Evolutionary conservation across 1,284 basidiomycete genomes (phyloP).

Genomic region (Irpex rosettiformis): DNA sequence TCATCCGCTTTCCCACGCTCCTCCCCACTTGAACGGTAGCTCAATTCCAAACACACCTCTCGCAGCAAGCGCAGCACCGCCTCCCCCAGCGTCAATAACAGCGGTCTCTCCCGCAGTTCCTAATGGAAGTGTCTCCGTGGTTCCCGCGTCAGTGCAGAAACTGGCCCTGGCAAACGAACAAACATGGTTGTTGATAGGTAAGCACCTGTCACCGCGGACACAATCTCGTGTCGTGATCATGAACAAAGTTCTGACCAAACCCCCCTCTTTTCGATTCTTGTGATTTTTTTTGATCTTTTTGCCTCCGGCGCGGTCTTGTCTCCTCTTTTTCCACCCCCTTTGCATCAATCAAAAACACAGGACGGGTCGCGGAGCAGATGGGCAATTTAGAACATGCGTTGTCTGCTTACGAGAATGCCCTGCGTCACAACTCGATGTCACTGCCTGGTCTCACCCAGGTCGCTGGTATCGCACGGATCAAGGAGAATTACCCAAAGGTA

Average conservation of each 20-base stretch:
- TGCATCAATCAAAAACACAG: constrained; percentile 38
- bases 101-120: constrained; percentile 50
- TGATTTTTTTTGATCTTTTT: background rate
- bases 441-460: constrained; percentile 87
- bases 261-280: no score
- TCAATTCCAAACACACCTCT: constrained; percentile 40
- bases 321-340: background rate
- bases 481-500: constrained; percentile 83
- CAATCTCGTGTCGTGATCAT: background rate
- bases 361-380: constrained; percentile 89
- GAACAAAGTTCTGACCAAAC: background rate
- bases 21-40: constrained; percentile 50
- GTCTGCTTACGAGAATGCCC: constrained; percentile 86
- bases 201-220: constrained; percentile 18
- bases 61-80: constrained; percentile 37
- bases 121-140: constrained; percentile 40
- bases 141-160: constrained; percentile 59
- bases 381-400: constrained; percentile 86
- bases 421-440: constrained; percentile 89
- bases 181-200: constrained; percentile 90
- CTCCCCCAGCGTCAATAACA: constrained; percentile 14
- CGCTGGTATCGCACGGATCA: constrained; percentile 87
- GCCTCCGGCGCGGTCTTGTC: background rate
- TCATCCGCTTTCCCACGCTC: constrained; percentile 33
- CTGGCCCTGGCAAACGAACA: constrained; percentile 84